These are phyloP conservation scores for Pseudozyma thailandica DNA, from an alignment of 1,284 basidiomycete species.

Conservation along the genomic window DNA sequence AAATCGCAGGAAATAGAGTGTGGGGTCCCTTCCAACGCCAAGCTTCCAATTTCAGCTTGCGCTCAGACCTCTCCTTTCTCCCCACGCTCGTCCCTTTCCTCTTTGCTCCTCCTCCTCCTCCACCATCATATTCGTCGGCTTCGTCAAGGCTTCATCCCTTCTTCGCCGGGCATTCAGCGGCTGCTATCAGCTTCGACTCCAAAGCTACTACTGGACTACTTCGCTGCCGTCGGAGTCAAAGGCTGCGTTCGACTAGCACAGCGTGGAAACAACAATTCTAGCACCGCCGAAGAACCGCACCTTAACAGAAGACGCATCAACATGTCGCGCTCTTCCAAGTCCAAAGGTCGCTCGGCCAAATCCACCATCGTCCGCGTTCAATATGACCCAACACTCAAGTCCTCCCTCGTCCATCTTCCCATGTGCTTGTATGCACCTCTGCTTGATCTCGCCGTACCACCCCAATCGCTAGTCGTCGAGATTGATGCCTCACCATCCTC, in stretches of 20 bases:
- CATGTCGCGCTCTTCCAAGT: conserved; percentile 44
- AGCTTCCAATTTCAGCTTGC: neutral
- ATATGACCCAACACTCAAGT: conserved; percentile 58
- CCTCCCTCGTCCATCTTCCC: conserved; percentile 65
- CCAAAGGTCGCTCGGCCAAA: conserved; percentile 44
- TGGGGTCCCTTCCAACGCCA: conserved; percentile 5
- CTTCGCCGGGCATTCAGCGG: too few relatives aligned
- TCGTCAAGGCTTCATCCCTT: too few relatives aligned
- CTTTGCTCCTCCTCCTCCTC: neutral
- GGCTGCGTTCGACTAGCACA: too few relatives aligned
- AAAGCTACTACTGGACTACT: too few relatives aligned
- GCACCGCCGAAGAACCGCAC: too few relatives aligned
- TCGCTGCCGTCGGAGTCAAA: too few relatives aligned
- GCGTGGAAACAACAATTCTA: too few relatives aligned
- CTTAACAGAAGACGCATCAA: too few relatives aligned
- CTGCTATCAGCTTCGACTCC: too few relatives aligned
- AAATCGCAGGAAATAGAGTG: conserved; percentile 10
- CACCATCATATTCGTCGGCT: too few relatives aligned
- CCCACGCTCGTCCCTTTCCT: conserved; percentile 1
- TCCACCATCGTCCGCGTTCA: conserved; percentile 45
- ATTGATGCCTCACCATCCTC: conserved; percentile 35
- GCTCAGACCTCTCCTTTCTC: conserved; percentile 15
- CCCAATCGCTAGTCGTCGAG: conserved; percentile 65
- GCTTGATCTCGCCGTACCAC: conserved; percentile 61
- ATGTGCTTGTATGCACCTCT: conserved; percentile 63